Conservation (phyloP, 2,329 filamentous ascomycete species). For the Dothistroma septosporum region DNA sequence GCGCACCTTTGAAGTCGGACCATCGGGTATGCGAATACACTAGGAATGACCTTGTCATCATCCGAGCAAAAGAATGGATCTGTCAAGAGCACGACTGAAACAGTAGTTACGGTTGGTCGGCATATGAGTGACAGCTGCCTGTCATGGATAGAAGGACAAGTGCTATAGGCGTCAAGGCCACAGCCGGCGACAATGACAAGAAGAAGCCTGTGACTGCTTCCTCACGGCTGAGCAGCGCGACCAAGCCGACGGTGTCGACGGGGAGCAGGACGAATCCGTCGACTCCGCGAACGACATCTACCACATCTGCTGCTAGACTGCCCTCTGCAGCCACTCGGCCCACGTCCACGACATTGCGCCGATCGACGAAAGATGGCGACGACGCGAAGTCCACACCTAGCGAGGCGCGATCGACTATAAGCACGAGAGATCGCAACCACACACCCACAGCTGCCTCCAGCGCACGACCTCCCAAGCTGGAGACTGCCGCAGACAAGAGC, state of each 20-base stretch:
- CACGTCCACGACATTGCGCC: not conserved
- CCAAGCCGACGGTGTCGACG: conserved; percentile 3
- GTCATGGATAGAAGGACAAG: conserved; percentile 3
- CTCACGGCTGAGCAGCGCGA: conserved; percentile 6
- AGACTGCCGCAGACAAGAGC: conserved; percentile 4
- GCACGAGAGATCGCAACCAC: not conserved
- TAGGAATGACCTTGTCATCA: not conserved
- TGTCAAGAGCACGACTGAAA: not conserved
- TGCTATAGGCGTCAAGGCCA: not conserved
- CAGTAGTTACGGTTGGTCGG: not conserved
- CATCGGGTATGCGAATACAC: not conserved
- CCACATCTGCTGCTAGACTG: not conserved
- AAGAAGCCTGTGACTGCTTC: conserved; percentile 15
- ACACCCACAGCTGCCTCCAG: conserved; percentile 12
- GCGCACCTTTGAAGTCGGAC: not conserved
- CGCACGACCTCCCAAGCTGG: conserved; percentile 12
- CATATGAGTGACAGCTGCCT: not conserved
- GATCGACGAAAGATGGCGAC: not conserved
- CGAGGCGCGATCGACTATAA: conserved; percentile 5
- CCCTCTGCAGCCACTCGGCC: conserved; percentile 4
- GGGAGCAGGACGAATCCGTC: not conserved
- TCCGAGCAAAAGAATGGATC: not conserved
- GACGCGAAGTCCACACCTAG: conserved; percentile 10
- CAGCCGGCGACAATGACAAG: conserved; percentile 7
- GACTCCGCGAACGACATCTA: not conserved